These are phyloP conservation scores for Backusella tarrabulga DNA, from an alignment of 192 early-diverging fungal genomes.

Conservation along the genomic window DNA sequence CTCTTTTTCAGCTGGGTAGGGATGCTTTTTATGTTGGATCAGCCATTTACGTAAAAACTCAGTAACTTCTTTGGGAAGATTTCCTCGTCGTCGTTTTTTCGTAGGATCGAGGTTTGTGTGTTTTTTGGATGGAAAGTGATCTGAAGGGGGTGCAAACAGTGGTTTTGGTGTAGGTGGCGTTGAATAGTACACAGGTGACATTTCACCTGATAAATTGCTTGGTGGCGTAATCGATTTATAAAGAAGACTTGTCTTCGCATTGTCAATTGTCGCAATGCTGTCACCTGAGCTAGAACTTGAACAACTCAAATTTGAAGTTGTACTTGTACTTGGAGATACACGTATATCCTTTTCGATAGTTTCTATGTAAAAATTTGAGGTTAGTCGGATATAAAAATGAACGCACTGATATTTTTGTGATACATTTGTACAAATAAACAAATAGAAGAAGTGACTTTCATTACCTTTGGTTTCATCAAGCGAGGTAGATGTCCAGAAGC, in stretches of 20 bases:
- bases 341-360: constrained; percentile 13
- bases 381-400: neutral
- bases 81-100: constrained; percentile 39
- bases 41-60: constrained; percentile 53
- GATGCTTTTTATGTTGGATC: constrained; percentile 51
- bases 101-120: constrained; percentile 11
- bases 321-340: constrained; percentile 30
- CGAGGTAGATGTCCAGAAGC: constrained; percentile 17
- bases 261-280: constrained; percentile 28
- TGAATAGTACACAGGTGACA: constrained; percentile 12
- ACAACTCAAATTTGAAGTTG: constrained; percentile 24
- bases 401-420: constrained; percentile 10
- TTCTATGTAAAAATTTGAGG: constrained; percentile 5
- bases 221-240: neutral
- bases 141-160: neutral
- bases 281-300: constrained; percentile 24
- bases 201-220: constrained; percentile 1
- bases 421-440: neutral
- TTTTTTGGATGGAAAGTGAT: neutral
- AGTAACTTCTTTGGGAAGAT: constrained; percentile 45
- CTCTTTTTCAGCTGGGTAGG: constrained; percentile 56
- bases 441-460: neutral
- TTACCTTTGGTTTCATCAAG: neutral
- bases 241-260: neutral
- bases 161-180: constrained; percentile 9